A percentile compares a stretch with the other conserved stretches of the same genome.
Evolutionary conservation across 2,329 filamentous ascomycete genomes (phyloP).

Genomic region (Onygenales sp.): DNA sequence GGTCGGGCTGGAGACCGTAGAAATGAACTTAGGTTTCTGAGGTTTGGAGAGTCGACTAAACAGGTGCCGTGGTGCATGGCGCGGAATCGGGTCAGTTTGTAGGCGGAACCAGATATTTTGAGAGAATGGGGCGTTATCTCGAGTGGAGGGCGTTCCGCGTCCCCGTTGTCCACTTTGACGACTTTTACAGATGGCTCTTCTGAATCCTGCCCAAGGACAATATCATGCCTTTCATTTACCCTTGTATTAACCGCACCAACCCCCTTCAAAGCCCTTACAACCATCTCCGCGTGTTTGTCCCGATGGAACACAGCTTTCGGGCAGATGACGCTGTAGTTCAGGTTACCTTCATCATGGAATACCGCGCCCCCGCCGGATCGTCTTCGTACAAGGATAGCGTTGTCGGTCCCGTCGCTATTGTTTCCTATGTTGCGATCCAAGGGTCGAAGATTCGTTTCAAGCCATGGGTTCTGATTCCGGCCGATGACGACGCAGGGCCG

Average conservation of each 20-base stretch:
- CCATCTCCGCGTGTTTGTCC: constrained; percentile 84
- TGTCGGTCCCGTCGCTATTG: constrained; percentile 14
- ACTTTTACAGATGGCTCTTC: constrained; percentile 13
- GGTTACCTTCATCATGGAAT: constrained; percentile 85
- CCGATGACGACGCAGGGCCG: constrained; percentile 81
- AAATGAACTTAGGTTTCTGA: constrained; percentile 58
- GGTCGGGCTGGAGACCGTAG: constrained; percentile 68
- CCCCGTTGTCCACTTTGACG: constrained; percentile 29
- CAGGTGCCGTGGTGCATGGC: constrained; percentile 92
- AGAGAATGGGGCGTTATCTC: constrained; percentile 35
- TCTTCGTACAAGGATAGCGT: constrained; percentile 62
- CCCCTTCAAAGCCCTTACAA: constrained; percentile 65
- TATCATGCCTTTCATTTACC: constrained; percentile 89
- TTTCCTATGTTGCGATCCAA: constrained; percentile 33
- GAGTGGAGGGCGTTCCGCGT: constrained; percentile 32
- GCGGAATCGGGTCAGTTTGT: constrained; percentile 74
- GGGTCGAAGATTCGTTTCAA: constrained; percentile 66
- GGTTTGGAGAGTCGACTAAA: constrained; percentile 66
- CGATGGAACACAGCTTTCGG: constrained; percentile 69
- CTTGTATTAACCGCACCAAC: constrained; percentile 44
- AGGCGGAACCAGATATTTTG: constrained; percentile 91
- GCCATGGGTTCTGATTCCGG: constrained; percentile 96
- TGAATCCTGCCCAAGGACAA: constrained; percentile 57
- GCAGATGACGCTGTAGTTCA: constrained; percentile 90
- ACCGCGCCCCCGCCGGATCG: constrained; percentile 86